phyloP scores from a whole-genome alignment of 2,329 filamentous ascomycete genomes.

The Colletotrichum incanum region DNA sequence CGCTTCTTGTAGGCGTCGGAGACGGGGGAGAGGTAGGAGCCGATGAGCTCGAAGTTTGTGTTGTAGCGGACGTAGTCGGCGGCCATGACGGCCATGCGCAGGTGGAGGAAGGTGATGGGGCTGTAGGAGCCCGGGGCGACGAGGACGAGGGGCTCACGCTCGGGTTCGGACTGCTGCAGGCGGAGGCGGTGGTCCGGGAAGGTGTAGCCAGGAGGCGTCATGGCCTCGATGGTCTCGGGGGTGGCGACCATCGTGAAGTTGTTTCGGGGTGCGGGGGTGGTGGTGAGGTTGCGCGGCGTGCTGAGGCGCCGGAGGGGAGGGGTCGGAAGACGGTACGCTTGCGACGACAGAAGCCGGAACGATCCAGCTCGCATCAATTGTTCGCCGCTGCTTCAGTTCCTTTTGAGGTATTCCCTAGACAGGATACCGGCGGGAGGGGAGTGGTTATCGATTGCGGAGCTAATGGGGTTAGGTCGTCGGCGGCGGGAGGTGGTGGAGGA shows the following conservation, averaged over 20 bases:
- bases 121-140: slow-evolving; percentile 82
- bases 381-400: neutral
- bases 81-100: slow-evolving; percentile 92
- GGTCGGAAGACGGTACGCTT: slow-evolving; percentile 11
- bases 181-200: slow-evolving; percentile 75
- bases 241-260: slow-evolving; percentile 40
- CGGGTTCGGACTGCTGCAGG: slow-evolving; percentile 67
- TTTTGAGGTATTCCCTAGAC: neutral
- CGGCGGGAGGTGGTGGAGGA: neutral
- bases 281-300: slow-evolving; percentile 12
- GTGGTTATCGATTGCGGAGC: neutral
- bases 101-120: slow-evolving; percentile 81
- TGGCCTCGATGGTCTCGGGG: slow-evolving; percentile 42
- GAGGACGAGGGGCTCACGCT: slow-evolving; percentile 75
- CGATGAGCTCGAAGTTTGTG: slow-evolving; percentile 84
- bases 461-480: neutral
- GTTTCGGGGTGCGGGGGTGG: neutral
- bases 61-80: slow-evolving; percentile 84
- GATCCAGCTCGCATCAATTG: slow-evolving; percentile 12
- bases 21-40: slow-evolving; percentile 87
- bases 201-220: slow-evolving; percentile 60
- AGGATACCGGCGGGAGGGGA: neutral
- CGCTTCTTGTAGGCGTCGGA: slow-evolving; percentile 81
- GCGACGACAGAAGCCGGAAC: slow-evolving; percentile 8
- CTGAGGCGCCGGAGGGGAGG: slow-evolving; percentile 25